A percentile compares a stretch with the other conserved stretches of the same genome.
Conservation (phyloP, 768 basidiomycete genomes). For the Leccinellum luteum region DNA sequence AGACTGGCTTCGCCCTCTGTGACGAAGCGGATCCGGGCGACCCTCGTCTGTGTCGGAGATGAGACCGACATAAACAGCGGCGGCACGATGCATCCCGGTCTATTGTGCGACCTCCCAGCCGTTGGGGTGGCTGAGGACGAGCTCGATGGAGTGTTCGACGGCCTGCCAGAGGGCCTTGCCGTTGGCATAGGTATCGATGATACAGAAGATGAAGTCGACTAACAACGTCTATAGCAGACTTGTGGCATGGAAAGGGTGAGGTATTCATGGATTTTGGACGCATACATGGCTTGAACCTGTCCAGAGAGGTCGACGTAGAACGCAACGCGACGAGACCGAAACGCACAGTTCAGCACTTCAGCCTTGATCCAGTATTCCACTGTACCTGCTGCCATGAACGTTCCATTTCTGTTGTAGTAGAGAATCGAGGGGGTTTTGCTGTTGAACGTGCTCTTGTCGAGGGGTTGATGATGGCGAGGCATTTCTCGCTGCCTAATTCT, state of each 20-base stretch:
- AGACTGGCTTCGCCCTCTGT: constrained; percentile 84
- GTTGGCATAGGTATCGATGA: constrained; percentile 78
- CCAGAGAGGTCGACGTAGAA: background rate
- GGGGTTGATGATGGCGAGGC: too few species aligned
- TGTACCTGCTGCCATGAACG: too few species aligned
- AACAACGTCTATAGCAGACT: constrained; percentile 70
- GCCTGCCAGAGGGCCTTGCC: constrained; percentile 67
- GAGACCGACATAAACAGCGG: constrained; percentile 67
- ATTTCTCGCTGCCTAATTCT: too few species aligned
- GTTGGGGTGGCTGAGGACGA: constrained; percentile 78
- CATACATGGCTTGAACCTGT: constrained; percentile 77
- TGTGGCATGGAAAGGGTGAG: constrained; percentile 67
- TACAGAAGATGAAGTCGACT: constrained; percentile 77
- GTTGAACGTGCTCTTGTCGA: too few species aligned
- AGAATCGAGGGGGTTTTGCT: too few species aligned
- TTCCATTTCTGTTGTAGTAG: too few species aligned
- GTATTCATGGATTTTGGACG: constrained; percentile 70
- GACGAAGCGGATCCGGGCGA: constrained; percentile 72
- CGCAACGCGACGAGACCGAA: background rate
- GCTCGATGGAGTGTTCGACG: constrained; percentile 65
- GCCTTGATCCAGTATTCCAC: constrained; percentile 74
- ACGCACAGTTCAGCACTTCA: constrained; percentile 74
- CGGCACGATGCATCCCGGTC: constrained; percentile 66
- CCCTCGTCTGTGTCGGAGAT: constrained; percentile 75
- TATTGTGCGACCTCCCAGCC: constrained; percentile 80